Evolutionary conservation across 139 green algal genomes (phyloP), one percentile per base, ranked within the genome.

Genomic region (Chlamydomonas incerta): DNA sequence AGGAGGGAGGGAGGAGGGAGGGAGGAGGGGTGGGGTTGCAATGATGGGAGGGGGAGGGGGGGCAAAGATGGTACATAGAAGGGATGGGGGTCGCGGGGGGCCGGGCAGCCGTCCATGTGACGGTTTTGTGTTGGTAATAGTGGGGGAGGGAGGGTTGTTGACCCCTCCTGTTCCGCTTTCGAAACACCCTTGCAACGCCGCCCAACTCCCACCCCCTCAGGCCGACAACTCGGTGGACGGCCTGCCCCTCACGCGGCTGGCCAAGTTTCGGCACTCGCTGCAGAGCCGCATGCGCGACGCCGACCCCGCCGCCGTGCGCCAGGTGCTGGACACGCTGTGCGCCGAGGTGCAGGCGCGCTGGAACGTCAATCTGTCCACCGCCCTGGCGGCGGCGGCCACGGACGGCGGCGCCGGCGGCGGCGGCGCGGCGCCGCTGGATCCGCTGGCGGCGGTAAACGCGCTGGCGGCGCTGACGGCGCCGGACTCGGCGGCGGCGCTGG

Each of bases 221-320:
- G 65, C 52, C 28, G 66, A 85, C 67, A 66, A 66, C 79, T 69
- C 65, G 8, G 31, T 68, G 31, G 79, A 85, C 66, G 14, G 23
- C 3, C 28, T 37, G 47, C 46, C 79, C 3, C 66, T 85, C 13
- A 85, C 66, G 31, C 65, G 66, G 2, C 65, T 85, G 65, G 65
- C 79, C 63, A 85, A 85, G 79, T 34, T 85, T 4, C 79, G 79
- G 24, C 20, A 55, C 79, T 85, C 79, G 13, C 66, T 85, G 17
- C 26, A 3, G 23, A 57, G n/a, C 5, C 26, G 75, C 79, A 75
- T 85, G 66, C 79, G 79, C 23, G 79, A 75, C 8, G 79, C 79
- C 11, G 66, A 75, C 79, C 65, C 79, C 8, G 23, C n/a, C 5
- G 79, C 79, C 23, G 79, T 68, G 15, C 20, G 31, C 5, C 10